Percentiles rank a stretch among this genome's conserved stretches.
These are phyloP conservation scores for Colletotrichum nymphaeae DNA, from an alignment of 2,329 filamentous ascomycete genomes.

Conservation along the genomic window DNA sequence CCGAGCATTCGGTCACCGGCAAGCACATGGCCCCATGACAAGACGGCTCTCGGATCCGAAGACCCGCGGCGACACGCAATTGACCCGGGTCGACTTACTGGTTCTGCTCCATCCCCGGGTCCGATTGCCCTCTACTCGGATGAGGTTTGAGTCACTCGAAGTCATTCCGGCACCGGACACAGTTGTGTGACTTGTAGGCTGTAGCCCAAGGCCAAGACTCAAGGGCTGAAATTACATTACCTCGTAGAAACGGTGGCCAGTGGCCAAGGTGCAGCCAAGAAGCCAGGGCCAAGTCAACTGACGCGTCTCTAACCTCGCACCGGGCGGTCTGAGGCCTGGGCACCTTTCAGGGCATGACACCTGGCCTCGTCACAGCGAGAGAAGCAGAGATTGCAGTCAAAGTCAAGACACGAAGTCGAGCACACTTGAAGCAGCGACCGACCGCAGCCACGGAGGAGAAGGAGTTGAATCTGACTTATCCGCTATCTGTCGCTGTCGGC, in stretches of 20 bases:
- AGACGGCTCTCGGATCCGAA: too few relatives aligned
- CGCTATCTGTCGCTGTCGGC: constrained; percentile 7
- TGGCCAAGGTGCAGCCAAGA: not conserved
- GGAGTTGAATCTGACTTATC: constrained; percentile 33
- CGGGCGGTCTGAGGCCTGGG: constrained; percentile 18
- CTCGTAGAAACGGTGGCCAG: not conserved
- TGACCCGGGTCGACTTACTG: too few relatives aligned
- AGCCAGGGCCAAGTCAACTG: not conserved
- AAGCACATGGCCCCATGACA: too few relatives aligned
- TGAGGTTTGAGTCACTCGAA: too few relatives aligned
- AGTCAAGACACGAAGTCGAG: not conserved
- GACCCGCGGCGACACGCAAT: too few relatives aligned
- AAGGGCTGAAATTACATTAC: not conserved
- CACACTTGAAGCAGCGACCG: not conserved
- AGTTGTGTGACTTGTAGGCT: too few relatives aligned
- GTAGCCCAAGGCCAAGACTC: not conserved
- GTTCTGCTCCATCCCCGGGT: too few relatives aligned
- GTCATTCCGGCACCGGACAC: too few relatives aligned
- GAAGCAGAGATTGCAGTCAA: not conserved
- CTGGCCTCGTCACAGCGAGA: not conserved
- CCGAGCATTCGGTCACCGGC: too few relatives aligned
- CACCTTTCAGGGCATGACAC: not conserved
- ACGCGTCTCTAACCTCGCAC: constrained; percentile 17
- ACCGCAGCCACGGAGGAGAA: not conserved
- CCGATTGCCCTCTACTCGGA: too few relatives aligned